Percentiles rank a stretch among this genome's conserved stretches.
These are phyloP conservation scores for Microthlaspi erraticum DNA, from an alignment of 345 rosid species.

Conservation along the genomic window DNA sequence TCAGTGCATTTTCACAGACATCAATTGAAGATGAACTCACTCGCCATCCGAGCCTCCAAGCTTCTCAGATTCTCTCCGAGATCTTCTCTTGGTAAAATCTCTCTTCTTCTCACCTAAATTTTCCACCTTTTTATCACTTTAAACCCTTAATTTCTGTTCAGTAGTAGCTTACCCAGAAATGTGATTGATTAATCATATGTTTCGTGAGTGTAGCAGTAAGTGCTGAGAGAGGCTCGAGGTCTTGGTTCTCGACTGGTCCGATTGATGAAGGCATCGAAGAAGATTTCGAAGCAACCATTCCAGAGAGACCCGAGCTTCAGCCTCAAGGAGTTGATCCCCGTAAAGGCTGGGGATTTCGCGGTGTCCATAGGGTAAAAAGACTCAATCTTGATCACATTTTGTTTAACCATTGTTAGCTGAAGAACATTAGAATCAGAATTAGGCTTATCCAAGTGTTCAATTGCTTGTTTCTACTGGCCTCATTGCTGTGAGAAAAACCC, in stretches of 20 bases:
- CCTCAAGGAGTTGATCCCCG: conserved; percentile 91
- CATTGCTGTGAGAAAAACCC: background rate
- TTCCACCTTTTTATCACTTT: background rate
- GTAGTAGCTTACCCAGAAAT: background rate
- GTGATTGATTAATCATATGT: conserved; percentile 6
- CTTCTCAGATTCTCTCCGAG: conserved; percentile 24
- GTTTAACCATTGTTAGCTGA: background rate
- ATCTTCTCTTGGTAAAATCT: conserved; percentile 34
- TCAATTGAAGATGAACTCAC: conserved; percentile 34
- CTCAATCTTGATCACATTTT: background rate
- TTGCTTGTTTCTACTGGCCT: background rate
- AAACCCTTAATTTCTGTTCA: background rate
- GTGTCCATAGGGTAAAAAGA: conserved; percentile 83
- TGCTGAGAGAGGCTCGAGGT: conserved; percentile 29
- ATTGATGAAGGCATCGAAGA: conserved; percentile 43
- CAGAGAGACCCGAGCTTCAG: conserved; percentile 57
- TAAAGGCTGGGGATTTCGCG: conserved; percentile 92
- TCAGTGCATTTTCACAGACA: background rate
- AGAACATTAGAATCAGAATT: background rate
- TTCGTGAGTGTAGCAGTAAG: conserved; percentile 23
- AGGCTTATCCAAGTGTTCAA: background rate
- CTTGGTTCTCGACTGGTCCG: conserved; percentile 43
- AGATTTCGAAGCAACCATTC: conserved; percentile 50
- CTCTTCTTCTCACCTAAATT: background rate
- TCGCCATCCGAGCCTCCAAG: conserved; percentile 36